Conservation (phyloP, 257 asterid genomes). For the Plantago ovata region DNA sequence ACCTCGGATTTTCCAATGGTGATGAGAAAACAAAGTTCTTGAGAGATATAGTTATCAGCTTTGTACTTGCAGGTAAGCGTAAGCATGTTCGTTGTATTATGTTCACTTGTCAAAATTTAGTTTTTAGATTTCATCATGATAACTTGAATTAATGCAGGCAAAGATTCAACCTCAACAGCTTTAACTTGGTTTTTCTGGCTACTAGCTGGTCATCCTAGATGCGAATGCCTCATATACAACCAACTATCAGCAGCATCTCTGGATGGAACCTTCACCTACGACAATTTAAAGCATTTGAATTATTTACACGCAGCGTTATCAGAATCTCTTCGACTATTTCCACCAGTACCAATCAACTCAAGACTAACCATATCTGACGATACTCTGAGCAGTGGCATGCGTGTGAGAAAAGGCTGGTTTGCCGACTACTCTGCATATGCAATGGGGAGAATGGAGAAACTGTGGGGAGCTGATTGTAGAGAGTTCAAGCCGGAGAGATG, state of each 20-base stretch:
- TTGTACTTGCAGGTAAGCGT: slow-evolving; percentile 32
- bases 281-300: slow-evolving; percentile 30
- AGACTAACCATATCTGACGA: slow-evolving; percentile 27
- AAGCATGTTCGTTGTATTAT: not conserved
- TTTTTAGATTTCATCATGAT: not conserved
- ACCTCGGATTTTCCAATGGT: slow-evolving; percentile 15
- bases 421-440: slow-evolving; percentile 44
- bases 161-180: slow-evolving; percentile 38
- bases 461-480: slow-evolving; percentile 39
- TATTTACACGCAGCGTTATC: slow-evolving; percentile 37
- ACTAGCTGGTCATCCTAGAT: slow-evolving; percentile 30
- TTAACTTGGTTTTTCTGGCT: slow-evolving; percentile 46
- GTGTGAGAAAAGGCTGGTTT: slow-evolving; percentile 34
- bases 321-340: slow-evolving; percentile 37
- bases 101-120: not conserved
- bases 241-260: slow-evolving; percentile 20
- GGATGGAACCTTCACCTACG: slow-evolving; percentile 22
- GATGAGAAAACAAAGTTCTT: slow-evolving; percentile 34
- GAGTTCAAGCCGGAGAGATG: slow-evolving; percentile 41
- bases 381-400: slow-evolving; percentile 22
- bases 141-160: slow-evolving; percentile 36
- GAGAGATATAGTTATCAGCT: slow-evolving; percentile 44
- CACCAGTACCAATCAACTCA: slow-evolving; percentile 40
- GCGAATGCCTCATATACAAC: slow-evolving; percentile 22
- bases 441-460: slow-evolving; percentile 37